These are phyloP conservation scores for Polytrichum formosum DNA, from an alignment of 225 moss, liverwort and hornwort species.

Conservation along the genomic window DNA sequence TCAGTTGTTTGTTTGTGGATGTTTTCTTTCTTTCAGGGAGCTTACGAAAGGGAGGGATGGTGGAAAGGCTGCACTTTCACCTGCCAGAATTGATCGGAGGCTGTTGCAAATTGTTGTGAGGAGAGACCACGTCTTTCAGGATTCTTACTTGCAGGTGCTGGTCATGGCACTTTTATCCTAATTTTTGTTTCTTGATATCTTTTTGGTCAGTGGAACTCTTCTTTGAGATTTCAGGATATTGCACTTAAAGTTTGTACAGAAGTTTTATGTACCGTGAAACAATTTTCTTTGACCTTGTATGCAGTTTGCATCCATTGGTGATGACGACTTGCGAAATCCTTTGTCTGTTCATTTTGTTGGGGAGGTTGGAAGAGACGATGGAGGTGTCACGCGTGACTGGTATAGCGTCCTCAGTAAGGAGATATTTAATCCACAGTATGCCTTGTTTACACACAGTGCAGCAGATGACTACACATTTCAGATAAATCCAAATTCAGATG, in stretches of 20 bases:
- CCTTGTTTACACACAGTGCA: slow-evolving; percentile 91
- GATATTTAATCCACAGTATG: slow-evolving; percentile 97
- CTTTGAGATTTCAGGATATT: too few species aligned
- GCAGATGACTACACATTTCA: slow-evolving; percentile 99
- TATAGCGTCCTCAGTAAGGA: slow-evolving; percentile 97
- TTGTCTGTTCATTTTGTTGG: slow-evolving; percentile 96
- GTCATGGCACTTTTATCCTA: slow-evolving; percentile 3
- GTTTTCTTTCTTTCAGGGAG: slow-evolving; percentile 51
- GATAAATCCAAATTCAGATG: slow-evolving; percentile 93
- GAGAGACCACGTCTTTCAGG: slow-evolving; percentile 96
- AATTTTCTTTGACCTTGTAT: slow-evolving; percentile 12
- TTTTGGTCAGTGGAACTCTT: too few species aligned
- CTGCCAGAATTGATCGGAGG: slow-evolving; percentile 85
- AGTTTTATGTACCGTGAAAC: too few species aligned
- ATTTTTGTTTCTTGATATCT: neutral
- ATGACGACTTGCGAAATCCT: slow-evolving; percentile 94
- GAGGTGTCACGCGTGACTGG: slow-evolving; percentile 99
- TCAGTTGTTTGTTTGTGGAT: too few species aligned
- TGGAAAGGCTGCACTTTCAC: slow-evolving; percentile 82
- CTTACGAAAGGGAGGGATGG: slow-evolving; percentile 91
- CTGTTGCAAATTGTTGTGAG: slow-evolving; percentile 96
- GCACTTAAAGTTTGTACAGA: too few species aligned
- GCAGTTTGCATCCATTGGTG: slow-evolving; percentile 97
- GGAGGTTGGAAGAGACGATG: slow-evolving; percentile 97
- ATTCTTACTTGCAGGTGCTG: slow-evolving; percentile 90